A percentile compares a stretch with the other conserved stretches of the same genome.
phyloP scores from a whole-genome alignment of 257 asterid species.

The Rubia yunnanensis region DNA sequence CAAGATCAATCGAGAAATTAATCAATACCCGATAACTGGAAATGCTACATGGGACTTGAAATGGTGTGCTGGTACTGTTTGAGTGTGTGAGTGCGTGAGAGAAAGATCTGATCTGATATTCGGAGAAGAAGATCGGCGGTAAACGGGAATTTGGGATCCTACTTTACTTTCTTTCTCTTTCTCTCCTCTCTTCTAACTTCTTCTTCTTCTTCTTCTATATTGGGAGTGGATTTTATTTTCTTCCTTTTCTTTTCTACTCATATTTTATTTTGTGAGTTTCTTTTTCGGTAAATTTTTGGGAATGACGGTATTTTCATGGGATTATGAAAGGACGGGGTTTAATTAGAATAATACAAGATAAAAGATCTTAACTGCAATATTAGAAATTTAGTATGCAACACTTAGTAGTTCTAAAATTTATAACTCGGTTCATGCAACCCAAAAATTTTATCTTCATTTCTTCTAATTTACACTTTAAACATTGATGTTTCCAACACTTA shows the following conservation, averaged over 20 bases:
- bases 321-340: no score
- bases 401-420: no score
- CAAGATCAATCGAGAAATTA: background rate
- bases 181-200: constrained; percentile 9
- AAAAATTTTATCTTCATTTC: no score
- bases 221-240: background rate
- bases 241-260: background rate
- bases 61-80: background rate
- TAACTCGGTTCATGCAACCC: no score
- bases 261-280: background rate
- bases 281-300: no score
- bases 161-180: constrained; percentile 5
- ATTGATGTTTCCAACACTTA: no score
- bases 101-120: constrained; percentile 50
- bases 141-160: constrained; percentile 25
- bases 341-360: no score
- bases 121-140: constrained; percentile 40
- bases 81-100: background rate
- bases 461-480: no score
- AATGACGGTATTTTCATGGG: no score
- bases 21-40: background rate
- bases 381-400: no score
- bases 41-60: background rate
- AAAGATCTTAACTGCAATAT: no score
- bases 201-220: no score